Evolutionary conservation across 2,329 filamentous ascomycete species (phyloP), one percentile per base, ranked within the genome.

Genomic region (Mycosphaerelloides madeirae): DNA sequence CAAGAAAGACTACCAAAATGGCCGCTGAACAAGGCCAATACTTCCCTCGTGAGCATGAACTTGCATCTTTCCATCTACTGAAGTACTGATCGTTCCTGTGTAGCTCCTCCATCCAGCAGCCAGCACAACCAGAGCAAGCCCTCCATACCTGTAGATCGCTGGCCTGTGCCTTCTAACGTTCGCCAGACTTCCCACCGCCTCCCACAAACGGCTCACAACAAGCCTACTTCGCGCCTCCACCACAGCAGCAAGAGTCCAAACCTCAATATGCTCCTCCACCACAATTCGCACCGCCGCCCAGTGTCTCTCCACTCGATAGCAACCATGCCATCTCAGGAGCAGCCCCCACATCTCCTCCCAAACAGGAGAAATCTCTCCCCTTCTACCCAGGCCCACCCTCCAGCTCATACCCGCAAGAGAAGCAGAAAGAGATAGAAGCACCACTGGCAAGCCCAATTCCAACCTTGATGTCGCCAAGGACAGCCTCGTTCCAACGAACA

Each of bases 331-430:
- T 9, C 48, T 41, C 49, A 28, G 45, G 50, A 29, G 29, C 53
- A 15, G 31, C 47, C 34, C 49, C 58, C 53, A 37, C 48, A 32
- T 43, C 47, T 18, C 44, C 42, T 19, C 37, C 43, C 18, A 47
- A 47, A 22, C 41, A 52, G 31, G 59, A 62, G 54, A 56, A 60
- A 54, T 13, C 61, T 20, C 48, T 62, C n/a, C 58, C 64, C 43
- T 50, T 62, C 61, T 54, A 69, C 55, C 44, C 66, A 48, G 50
- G 59, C 47, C 67, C 68, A 37, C 68, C 67, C 33, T 49, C 45
- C 40, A 46, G 46, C 22, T 53, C 59, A 43, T 62, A 60, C 44
- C 63, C 60, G n/a, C 54, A 56, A 29, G 53, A 58, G 37, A 65
- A 66, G 33, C 58, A 59, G 49, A 52, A 59, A 54, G 52, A 50